A percentile compares a stretch with the other conserved stretches of the same genome.
These are phyloP conservation scores for Eutrema japonicum DNA, from an alignment of 345 rosid species.

Conservation along the genomic window DNA sequence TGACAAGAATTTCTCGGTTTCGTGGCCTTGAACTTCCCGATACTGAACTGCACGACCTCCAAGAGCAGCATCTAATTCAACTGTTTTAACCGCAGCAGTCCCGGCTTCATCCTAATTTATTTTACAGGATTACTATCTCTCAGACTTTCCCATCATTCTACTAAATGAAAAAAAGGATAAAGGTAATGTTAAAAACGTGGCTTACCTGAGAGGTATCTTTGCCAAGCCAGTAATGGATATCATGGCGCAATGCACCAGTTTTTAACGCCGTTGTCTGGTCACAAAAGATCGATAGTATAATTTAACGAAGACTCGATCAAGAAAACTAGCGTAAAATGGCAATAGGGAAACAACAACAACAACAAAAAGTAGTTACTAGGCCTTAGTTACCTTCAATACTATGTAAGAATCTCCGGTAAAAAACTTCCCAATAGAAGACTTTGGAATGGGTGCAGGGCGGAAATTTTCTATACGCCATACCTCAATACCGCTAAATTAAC, in stretches of 20 bases:
- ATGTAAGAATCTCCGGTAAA: slow-evolving; percentile 95
- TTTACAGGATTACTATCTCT: background rate
- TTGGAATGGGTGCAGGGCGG: slow-evolving; percentile 63
- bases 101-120: slow-evolving; percentile 88
- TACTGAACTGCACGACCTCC: slow-evolving; percentile 99
- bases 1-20: slow-evolving; percentile 90
- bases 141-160: background rate
- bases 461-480: slow-evolving; percentile 98
- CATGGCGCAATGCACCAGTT: slow-evolving; percentile 81
- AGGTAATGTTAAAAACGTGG: background rate
- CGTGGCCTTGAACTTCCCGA: slow-evolving; percentile 96
- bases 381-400: slow-evolving; percentile 69
- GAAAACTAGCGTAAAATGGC: background rate
- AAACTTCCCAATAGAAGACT: slow-evolving; percentile 83
- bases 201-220: slow-evolving; percentile 82
- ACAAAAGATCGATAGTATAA: background rate
- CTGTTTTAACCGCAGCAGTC: slow-evolving; percentile 90
- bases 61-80: slow-evolving; percentile 97
- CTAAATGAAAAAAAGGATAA: background rate
- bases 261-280: slow-evolving; percentile 74
- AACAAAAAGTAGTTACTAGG: background rate
- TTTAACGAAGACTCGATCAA: background rate
- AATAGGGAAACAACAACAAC: background rate
- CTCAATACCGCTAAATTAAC: slow-evolving; percentile 75
- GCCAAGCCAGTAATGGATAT: slow-evolving; percentile 93